These are phyloP conservation scores for Elongisporangium undulatum DNA, from an alignment of 352 stramenopile species.

Conservation along the genomic window DNA sequence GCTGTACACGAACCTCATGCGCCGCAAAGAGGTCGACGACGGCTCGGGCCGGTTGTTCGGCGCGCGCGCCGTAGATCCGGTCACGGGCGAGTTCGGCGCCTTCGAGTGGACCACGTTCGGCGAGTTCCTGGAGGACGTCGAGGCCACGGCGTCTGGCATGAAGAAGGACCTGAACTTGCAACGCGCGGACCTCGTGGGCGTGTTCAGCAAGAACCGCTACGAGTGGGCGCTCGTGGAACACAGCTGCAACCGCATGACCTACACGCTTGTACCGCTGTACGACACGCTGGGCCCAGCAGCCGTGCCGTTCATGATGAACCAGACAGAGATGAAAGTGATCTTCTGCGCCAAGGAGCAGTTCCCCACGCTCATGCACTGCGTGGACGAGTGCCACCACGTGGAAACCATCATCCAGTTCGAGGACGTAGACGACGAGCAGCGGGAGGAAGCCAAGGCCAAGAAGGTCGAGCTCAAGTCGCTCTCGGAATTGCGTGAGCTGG, in stretches of 20 bases:
- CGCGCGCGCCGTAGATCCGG: conserved; percentile 32
- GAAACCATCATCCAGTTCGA: conserved; percentile 55
- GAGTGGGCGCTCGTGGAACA: conserved; percentile 70
- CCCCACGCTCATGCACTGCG: conserved; percentile 38
- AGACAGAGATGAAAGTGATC: conserved; percentile 66
- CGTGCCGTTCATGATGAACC: conserved; percentile 75
- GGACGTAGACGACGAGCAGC: conserved; percentile 31
- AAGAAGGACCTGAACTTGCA: conserved; percentile 21
- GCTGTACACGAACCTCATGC: conserved; percentile 50
- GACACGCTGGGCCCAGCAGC: conserved; percentile 67
- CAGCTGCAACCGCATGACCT: conserved; percentile 58
- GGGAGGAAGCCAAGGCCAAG: conserved; percentile 18
- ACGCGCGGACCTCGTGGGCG: conserved; percentile 46
- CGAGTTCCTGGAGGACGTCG: conserved; percentile 47
- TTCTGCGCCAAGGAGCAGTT: conserved; percentile 63
- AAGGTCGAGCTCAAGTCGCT: conserved; percentile 41
- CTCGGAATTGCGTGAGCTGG: conserved; percentile 25
- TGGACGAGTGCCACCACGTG: conserved; percentile 43
- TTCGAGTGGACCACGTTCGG: conserved; percentile 63
- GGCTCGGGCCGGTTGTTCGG: conserved; percentile 54
- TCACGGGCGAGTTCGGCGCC: conserved; percentile 24
- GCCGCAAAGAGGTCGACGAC: conserved; percentile 36
- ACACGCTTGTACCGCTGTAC: conserved; percentile 73
- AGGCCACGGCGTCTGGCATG: conserved; percentile 35
- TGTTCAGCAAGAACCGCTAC: conserved; percentile 75